phyloP scores from a whole-genome alignment of 2,329 filamentous ascomycete genomes.

The Penicillium sp. region DNA sequence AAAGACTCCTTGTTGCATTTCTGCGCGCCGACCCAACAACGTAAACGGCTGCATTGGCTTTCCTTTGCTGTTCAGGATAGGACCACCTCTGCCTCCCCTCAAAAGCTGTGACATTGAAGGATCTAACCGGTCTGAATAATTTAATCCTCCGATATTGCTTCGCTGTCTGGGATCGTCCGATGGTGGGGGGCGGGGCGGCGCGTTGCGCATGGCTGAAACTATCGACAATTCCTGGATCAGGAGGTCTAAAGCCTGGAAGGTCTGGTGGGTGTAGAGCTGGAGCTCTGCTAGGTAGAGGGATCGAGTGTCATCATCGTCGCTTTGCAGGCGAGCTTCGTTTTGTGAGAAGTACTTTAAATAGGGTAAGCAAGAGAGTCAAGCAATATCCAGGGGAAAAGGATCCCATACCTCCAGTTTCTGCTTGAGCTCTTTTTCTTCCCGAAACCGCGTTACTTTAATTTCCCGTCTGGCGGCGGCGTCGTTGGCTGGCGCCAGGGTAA shows the following conservation, averaged over 20 bases:
- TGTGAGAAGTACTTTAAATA: slow-evolving; percentile 55
- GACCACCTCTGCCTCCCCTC: slow-evolving; percentile 55
- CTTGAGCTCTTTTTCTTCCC: slow-evolving; percentile 80
- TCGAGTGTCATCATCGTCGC: slow-evolving; percentile 82
- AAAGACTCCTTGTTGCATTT: slow-evolving; percentile 78
- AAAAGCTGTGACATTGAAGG: slow-evolving; percentile 54
- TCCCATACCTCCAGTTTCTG: slow-evolving; percentile 67
- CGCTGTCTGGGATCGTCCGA: slow-evolving; percentile 44
- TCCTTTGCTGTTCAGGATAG: slow-evolving; percentile 73
- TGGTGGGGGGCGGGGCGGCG: slow-evolving; percentile 36
- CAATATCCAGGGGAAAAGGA: slow-evolving; percentile 2
- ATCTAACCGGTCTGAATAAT: slow-evolving; percentile 74
- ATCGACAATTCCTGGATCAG: slow-evolving; percentile 82
- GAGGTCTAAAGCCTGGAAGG: slow-evolving; percentile 84
- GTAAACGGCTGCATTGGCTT: slow-evolving; percentile 91
- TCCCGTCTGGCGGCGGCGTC: slow-evolving; percentile 71
- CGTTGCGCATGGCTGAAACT: slow-evolving; percentile 65
- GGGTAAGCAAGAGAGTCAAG: slow-evolving; percentile 33
- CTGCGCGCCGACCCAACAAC: slow-evolving; percentile 71
- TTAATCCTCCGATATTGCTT: slow-evolving; percentile 50
- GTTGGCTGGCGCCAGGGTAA: slow-evolving; percentile 66
- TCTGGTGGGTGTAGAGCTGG: slow-evolving; percentile 68
- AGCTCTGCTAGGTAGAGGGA: slow-evolving; percentile 75
- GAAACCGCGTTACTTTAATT: slow-evolving; percentile 81
- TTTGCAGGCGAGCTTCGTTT: slow-evolving; percentile 60